These are phyloP conservation scores for Psidium guajava DNA, from an alignment of 345 rosid species.

Conservation along the genomic window DNA sequence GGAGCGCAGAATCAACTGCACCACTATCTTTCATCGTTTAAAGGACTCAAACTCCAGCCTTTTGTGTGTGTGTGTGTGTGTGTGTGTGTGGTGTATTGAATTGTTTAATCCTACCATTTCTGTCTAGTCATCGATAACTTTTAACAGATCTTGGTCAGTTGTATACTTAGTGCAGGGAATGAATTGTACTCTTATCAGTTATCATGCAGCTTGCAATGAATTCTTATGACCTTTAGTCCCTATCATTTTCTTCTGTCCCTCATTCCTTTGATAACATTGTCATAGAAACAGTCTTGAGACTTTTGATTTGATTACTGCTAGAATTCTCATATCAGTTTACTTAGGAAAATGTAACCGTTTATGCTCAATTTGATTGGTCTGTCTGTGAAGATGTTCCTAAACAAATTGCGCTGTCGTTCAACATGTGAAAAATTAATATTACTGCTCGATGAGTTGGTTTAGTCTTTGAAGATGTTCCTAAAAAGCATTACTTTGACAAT, in stretches of 20 bases:
- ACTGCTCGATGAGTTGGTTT: background rate
- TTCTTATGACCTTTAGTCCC: background rate
- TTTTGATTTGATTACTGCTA: background rate
- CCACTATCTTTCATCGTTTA: background rate
- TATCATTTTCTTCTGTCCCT: background rate
- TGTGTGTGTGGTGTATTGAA: too few species aligned
- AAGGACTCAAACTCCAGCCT: background rate
- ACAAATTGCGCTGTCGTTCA: background rate
- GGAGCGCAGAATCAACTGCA: background rate
- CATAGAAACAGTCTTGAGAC: background rate
- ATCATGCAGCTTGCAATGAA: background rate
- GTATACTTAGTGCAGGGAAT: background rate
- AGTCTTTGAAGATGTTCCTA: background rate
- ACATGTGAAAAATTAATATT: background rate
- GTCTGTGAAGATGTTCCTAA: background rate
- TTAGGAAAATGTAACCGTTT: background rate
- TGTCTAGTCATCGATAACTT: background rate
- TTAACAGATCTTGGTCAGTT: background rate
- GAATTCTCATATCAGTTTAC: background rate
- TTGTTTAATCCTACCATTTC: background rate
- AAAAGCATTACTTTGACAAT: background rate
- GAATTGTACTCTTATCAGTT: background rate
- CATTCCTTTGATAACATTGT: background rate
- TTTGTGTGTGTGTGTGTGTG: too few species aligned
- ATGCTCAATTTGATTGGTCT: background rate